Conservation (phyloP, 306 rosid species). For the Oemleria cerasiformis region DNA sequence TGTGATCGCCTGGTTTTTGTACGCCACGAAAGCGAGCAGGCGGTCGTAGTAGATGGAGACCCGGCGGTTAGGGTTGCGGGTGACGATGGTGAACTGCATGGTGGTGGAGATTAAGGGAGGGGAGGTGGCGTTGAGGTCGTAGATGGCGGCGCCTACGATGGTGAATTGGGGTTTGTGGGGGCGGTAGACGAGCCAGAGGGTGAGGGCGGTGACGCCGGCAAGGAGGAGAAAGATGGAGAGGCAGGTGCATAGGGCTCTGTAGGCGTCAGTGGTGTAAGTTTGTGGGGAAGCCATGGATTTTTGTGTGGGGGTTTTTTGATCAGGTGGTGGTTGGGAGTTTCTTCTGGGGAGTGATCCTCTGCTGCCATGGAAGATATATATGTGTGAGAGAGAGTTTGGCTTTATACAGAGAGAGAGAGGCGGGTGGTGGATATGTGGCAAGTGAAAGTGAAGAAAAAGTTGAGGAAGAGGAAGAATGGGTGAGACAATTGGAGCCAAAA, state of each 20-base stretch:
- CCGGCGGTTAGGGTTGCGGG: conserved; percentile 69
- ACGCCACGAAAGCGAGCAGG: conserved; percentile 51
- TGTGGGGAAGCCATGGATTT: background rate
- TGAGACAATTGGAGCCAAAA: conserved; percentile 28
- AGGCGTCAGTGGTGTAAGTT: background rate
- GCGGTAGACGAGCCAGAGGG: conserved; percentile 79
- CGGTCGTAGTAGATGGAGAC: conserved; percentile 63
- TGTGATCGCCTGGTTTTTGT: conserved; percentile 63
- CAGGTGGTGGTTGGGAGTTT: conserved; percentile 16
- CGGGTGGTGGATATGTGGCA: background rate
- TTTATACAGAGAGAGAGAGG: background rate
- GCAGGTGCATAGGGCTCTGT: conserved; percentile 47
- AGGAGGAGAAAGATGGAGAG: conserved; percentile 56
- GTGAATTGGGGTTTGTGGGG: conserved; percentile 63
- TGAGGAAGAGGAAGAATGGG: conserved; percentile 24
- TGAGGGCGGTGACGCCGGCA: conserved; percentile 45
- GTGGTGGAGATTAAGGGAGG: conserved; percentile 51
- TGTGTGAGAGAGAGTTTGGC: conserved; percentile 3
- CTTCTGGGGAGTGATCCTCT: background rate
- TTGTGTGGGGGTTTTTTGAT: background rate
- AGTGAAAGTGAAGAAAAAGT: conserved; percentile 18
- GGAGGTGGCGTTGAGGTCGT: conserved; percentile 53
- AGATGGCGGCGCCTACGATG: conserved; percentile 57
- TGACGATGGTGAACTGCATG: conserved; percentile 69
- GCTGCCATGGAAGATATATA: conserved; percentile 27